Conservation (phyloP, 23 red algal species). For the Chondrus crispus region DNA sequence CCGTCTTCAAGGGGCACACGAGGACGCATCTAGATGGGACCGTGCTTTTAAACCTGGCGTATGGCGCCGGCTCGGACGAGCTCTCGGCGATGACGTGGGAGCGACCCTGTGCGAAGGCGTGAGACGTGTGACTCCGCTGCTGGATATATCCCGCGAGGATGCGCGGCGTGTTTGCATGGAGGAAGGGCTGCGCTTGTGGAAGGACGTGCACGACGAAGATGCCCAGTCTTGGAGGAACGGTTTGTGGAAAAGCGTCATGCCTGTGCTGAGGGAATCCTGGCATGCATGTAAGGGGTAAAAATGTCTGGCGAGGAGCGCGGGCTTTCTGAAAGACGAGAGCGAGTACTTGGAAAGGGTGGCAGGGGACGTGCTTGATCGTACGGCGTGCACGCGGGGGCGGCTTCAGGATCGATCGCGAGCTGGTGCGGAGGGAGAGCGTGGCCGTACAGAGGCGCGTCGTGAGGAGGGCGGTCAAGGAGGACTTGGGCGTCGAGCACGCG, state of each 20-base stretch:
- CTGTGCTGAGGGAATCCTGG: background rate
- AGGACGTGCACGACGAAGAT: constrained; percentile 43
- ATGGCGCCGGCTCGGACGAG: constrained; percentile 47
- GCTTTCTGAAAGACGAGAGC: constrained; percentile 35
- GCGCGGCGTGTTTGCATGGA: constrained; percentile 32
- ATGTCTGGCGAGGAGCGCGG: constrained; percentile 2
- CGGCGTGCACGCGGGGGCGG: background rate
- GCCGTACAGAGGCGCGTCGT: constrained; percentile 46
- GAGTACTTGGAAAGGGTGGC: background rate
- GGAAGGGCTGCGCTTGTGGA: constrained; percentile 31
- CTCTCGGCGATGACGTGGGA: constrained; percentile 29
- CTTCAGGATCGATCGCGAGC: background rate
- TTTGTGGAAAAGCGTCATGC: constrained; percentile 19
- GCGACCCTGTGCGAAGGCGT: background rate
- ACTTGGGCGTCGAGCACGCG: background rate
- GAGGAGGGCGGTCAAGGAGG: constrained; percentile 5
- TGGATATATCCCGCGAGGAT: constrained; percentile 29
- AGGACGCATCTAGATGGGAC: constrained; percentile 51
- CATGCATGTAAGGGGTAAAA: constrained; percentile 12
- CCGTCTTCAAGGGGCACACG: constrained; percentile 29
- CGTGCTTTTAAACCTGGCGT: constrained; percentile 27
- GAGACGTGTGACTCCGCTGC: constrained; percentile 36
- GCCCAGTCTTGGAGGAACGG: constrained; percentile 18
- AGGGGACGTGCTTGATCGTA: background rate
- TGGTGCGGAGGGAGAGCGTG: background rate